Evolutionary conservation across 2,329 filamentous ascomycete species (phyloP), one percentile per base, ranked within the genome.

Genomic region (Ceratocystis ficicola): DNA sequence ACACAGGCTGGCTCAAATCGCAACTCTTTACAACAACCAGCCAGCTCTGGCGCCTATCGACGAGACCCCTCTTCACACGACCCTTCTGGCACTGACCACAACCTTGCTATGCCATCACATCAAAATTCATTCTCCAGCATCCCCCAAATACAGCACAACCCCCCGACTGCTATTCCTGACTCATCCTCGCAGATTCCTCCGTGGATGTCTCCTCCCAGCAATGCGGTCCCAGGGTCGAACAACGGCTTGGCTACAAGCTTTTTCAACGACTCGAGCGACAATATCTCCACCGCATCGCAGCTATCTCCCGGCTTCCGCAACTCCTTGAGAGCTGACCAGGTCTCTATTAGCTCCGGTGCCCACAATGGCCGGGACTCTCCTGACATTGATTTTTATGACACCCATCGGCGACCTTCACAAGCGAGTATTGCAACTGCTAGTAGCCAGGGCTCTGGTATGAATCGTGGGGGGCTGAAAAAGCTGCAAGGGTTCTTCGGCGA

Each of bases 401-500:
- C 64, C n/a, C 78, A 79, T 67, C 81, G 94, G 69, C 83, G 93
- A 62, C 93, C 93, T 1, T 97, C 94, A 3, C 83, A 90, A 50
- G 91, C 91, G 48, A 96, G 92, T 75, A 86, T 92, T 69, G 91
- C 88, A 15, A 95, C 81, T 3, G 84, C 89, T 66, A 94, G 92
- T 75, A 95, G 93, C 72, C 84, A 89, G 70, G 89, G 89, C 44
- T 95, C 93, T 67, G 89, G 87, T 74, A 79, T 85, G 69, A 86
- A 84, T 68, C 81, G 65, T 5, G 85, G 86, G 70, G 85, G 88
- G 63, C 82, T 87, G 66, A 91, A 92, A 75, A 94, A 93, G 76
- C 80, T 96, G 69, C 89, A 94, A 73, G 89, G 88, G 52, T 93
- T 96, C 74, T 95, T 96, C 76, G 92, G 93, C 60, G 93, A 96